A percentile compares a stretch with the other conserved stretches of the same genome.
Evolutionary conservation across 2,329 filamentous ascomycete genomes (phyloP).

Genomic region (Phialophora tarda): DNA sequence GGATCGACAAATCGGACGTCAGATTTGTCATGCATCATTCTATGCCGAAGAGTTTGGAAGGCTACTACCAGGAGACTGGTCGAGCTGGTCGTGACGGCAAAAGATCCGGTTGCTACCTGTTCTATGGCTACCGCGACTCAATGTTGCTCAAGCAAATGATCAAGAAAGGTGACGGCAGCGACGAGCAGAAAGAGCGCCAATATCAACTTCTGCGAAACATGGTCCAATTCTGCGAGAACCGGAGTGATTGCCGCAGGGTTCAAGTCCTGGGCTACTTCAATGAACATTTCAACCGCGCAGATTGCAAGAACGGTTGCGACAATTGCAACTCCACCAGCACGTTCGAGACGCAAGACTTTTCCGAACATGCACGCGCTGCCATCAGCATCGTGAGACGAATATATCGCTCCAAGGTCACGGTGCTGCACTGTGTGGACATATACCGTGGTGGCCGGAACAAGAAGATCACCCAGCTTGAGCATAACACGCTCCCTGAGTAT

Average conservation of each 20-base stretch:
- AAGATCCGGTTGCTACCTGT: slow-evolving; percentile 86
- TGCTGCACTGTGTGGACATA: slow-evolving; percentile 82
- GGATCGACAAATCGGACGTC: slow-evolving; percentile 97
- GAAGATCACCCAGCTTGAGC: slow-evolving; percentile 60
- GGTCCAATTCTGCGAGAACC: slow-evolving; percentile 86
- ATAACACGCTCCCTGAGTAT: slow-evolving; percentile 63
- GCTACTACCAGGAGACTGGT: slow-evolving; percentile 98
- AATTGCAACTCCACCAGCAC: slow-evolving; percentile 78
- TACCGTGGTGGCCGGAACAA: slow-evolving; percentile 73
- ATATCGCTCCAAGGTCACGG: slow-evolving; percentile 67
- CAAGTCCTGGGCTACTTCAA: slow-evolving; percentile 95
- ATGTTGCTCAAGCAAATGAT: slow-evolving; percentile 79
- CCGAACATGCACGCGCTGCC: slow-evolving; percentile 72
- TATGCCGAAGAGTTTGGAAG: slow-evolving; percentile 92
- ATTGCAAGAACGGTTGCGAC: slow-evolving; percentile 81
- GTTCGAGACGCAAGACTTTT: slow-evolving; percentile 78
- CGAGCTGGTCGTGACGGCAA: slow-evolving; percentile 91
- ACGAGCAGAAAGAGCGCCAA: slow-evolving; percentile 82
- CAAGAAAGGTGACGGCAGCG: slow-evolving; percentile 74
- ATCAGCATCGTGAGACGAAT: slow-evolving; percentile 69
- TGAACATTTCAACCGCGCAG: slow-evolving; percentile 73
- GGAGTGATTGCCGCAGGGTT: slow-evolving; percentile 81
- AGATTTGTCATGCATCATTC: slow-evolving; percentile 94
- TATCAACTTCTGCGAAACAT: slow-evolving; percentile 84
- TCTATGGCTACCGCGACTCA: slow-evolving; percentile 81